phyloP scores from a whole-genome alignment of 345 rosid genomes.

The Hibiscus syriacus region DNA sequence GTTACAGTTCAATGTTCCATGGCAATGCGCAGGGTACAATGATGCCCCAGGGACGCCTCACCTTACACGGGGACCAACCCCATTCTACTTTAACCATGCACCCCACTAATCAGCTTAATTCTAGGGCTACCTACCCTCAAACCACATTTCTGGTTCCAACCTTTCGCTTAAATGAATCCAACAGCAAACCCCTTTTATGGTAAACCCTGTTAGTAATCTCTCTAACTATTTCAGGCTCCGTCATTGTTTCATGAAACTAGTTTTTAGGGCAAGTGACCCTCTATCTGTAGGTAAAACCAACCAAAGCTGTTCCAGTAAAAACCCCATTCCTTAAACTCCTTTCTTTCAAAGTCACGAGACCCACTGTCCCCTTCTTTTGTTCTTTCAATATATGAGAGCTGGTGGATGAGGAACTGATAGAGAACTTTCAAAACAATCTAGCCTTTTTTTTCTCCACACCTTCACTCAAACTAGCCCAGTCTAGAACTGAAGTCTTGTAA shows the following conservation, averaged over 20 bases:
- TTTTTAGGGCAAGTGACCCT: constrained; percentile 36
- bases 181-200: constrained; percentile 1
- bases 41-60: constrained; percentile 33
- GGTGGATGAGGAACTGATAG: constrained; percentile 87
- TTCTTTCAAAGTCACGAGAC: constrained; percentile 77
- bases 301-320: not conserved
- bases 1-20: constrained; percentile 70
- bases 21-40: constrained; percentile 49
- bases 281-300: not conserved
- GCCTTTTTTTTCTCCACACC: constrained; percentile 43
- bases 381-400: constrained; percentile 36
- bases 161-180: constrained; percentile 24
- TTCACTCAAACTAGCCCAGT: constrained; percentile 62
- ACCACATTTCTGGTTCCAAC: too few species aligned
- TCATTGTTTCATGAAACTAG: constrained; percentile 13
- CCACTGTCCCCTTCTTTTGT: constrained; percentile 31
- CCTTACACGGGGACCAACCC: constrained; percentile 45
- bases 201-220: constrained; percentile 5
- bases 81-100: constrained; percentile 16
- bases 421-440: constrained; percentile 55
- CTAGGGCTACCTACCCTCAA: constrained; percentile 10
- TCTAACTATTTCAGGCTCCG: not conserved
- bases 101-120: not conserved
- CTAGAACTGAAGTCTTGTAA: constrained; percentile 66
- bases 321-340: constrained; percentile 3